phyloP scores from a whole-genome alignment of 495 filamentous ascomycete species.

The Articulospora tetracladia region DNA sequence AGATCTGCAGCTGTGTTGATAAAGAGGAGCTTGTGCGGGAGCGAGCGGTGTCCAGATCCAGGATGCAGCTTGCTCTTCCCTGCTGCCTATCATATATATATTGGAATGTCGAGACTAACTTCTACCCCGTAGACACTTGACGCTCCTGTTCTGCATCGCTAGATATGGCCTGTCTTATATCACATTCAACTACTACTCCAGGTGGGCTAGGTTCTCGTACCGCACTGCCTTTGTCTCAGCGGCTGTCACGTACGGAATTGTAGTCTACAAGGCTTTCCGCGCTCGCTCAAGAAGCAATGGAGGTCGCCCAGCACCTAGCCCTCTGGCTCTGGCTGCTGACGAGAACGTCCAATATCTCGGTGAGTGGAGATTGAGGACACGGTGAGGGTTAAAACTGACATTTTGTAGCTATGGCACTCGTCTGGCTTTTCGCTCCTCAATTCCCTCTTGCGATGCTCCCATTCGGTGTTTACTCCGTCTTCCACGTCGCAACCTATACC shows the following conservation, averaged over 20 bases:
- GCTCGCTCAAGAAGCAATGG: constrained; percentile 64
- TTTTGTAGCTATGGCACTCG: constrained; percentile 77
- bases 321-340: constrained; percentile 66
- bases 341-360: constrained; percentile 98
- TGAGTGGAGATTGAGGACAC: constrained; percentile 42
- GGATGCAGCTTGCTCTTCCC: constrained; percentile 12
- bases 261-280: constrained; percentile 97
- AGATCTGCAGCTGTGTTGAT: neutral
- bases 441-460: constrained; percentile 86
- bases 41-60: constrained; percentile 1
- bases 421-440: constrained; percentile 92
- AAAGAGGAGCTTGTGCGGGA: neutral
- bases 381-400: constrained; percentile 1
- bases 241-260: constrained; percentile 91
- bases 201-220: constrained; percentile 75
- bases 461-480: constrained; percentile 94
- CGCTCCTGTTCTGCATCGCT: constrained; percentile 73
- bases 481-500: constrained; percentile 89
- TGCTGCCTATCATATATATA: constrained; percentile 18
- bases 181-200: constrained; percentile 73
- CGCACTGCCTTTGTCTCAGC: constrained; percentile 86
- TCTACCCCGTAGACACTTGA: constrained; percentile 60
- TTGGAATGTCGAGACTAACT: constrained; percentile 4
- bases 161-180: constrained; percentile 81
- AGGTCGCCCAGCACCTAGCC: constrained; percentile 50